A percentile compares a stretch with the other conserved stretches of the same genome.
phyloP scores from a whole-genome alignment of 768 basidiomycete species.

The Amanita jacksonii region DNA sequence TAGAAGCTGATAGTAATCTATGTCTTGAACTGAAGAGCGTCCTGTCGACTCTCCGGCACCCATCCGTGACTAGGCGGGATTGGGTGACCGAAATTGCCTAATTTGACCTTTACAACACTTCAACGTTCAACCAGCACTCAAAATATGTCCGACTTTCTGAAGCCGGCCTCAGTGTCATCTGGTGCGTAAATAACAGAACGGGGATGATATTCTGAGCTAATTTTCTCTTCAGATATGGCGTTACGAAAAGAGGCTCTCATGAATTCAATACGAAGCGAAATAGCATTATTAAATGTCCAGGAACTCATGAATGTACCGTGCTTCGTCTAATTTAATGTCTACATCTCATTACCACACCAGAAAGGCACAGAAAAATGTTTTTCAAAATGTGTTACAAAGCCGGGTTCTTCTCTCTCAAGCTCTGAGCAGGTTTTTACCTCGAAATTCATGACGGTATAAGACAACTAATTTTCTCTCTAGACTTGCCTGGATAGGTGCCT shows the following conservation, averaged over 20 bases:
- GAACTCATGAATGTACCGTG: conserved; percentile 65
- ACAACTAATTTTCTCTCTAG: conserved; percentile 17
- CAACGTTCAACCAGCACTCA: background rate
- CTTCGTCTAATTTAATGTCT: background rate
- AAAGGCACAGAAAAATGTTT: conserved; percentile 77
- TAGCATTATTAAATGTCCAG: conserved; percentile 68
- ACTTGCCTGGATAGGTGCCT: conserved; percentile 68
- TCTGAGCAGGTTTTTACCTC: conserved; percentile 54
- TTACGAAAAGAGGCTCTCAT: conserved; percentile 47
- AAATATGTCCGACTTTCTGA: conserved; percentile 48
- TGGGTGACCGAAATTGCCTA: background rate
- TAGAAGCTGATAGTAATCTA: conserved; percentile 77
- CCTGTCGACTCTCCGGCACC: conserved; percentile 60
- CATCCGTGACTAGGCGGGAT: conserved; percentile 29
- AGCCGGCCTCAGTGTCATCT: conserved; percentile 23
- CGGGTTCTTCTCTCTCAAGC: conserved; percentile 54
- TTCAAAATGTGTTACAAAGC: conserved; percentile 69
- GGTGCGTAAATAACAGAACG: conserved; percentile 15
- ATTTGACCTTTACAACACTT: background rate
- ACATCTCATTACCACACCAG: conserved; percentile 26
- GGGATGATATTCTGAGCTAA: background rate
- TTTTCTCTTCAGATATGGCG: conserved; percentile 27
- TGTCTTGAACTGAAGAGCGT: conserved; percentile 16
- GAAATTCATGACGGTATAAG: conserved; percentile 8
- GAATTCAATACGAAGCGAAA: conserved; percentile 57